These are phyloP conservation scores for Cyberlindnera mississippiensis DNA, from an alignment of 805 yeast species.

Conservation along the genomic window DNA sequence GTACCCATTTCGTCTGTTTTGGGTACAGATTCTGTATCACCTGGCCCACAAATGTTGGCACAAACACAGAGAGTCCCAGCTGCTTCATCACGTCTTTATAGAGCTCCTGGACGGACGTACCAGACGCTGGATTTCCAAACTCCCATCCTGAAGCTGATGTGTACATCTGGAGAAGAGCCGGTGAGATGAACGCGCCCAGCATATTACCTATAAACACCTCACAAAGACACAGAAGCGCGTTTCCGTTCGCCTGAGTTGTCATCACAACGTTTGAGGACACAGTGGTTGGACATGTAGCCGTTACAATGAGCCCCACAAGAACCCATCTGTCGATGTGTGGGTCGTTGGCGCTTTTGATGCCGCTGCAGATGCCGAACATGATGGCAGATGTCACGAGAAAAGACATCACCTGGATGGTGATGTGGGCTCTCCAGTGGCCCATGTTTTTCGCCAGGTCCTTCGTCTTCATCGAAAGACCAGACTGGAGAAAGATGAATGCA, in stretches of 20 bases:
- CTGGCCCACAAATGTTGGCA: constrained; percentile 89
- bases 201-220: constrained; percentile 85
- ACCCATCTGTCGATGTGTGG: constrained; percentile 68
- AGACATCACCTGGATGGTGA: constrained; percentile 60
- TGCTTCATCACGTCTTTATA: constrained; percentile 83
- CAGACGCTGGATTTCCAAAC: constrained; percentile 77
- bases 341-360: constrained; percentile 56
- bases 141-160: constrained; percentile 50
- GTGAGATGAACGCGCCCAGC: constrained; percentile 83
- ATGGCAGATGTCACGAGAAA: constrained; percentile 69
- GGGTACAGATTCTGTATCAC: constrained; percentile 69
- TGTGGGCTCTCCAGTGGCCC: constrained; percentile 79
- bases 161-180: constrained; percentile 77
- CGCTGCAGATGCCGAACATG: constrained; percentile 69
- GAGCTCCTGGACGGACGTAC: constrained; percentile 47
- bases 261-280: constrained; percentile 89
- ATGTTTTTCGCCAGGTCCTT: constrained; percentile 56
- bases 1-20: constrained; percentile 55
- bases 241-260: constrained; percentile 85
- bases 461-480: constrained; percentile 77
- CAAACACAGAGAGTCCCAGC: constrained; percentile 76
- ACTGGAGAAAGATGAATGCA: constrained; percentile 75
- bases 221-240: constrained; percentile 70
- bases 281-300: constrained; percentile 88
- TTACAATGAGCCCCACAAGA: constrained; percentile 74